Evolutionary conservation across 1,284 basidiomycete species (phyloP).

Genomic region (Ganoderma resinaceum): DNA sequence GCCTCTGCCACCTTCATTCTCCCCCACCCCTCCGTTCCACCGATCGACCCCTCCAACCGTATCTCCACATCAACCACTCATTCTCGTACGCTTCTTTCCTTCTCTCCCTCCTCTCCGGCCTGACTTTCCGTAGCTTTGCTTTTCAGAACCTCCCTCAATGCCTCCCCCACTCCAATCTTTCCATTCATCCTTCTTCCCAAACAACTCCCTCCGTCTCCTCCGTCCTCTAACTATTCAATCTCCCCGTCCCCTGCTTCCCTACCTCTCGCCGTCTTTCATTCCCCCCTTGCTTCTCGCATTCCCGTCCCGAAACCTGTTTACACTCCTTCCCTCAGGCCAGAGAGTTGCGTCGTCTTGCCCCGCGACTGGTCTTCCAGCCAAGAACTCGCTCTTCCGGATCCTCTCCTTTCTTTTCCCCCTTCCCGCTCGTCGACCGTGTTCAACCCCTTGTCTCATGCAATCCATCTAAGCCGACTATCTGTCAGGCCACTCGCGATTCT

Average conservation of each 20-base stretch:
- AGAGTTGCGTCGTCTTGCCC: slow-evolving; percentile 26
- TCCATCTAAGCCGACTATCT: slow-evolving; percentile 14
- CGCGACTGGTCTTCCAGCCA: slow-evolving; percentile 17
- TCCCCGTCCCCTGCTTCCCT: slow-evolving; percentile 23
- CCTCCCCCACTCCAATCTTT: slow-evolving; percentile 18
- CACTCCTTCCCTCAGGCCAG: slow-evolving; percentile 20
- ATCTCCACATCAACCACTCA: not conserved
- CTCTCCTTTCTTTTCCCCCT: slow-evolving; percentile 18
- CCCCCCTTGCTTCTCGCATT: slow-evolving; percentile 17
- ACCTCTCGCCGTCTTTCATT: slow-evolving; percentile 29
- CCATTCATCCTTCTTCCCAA: slow-evolving; percentile 22
- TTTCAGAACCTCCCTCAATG: slow-evolving; percentile 33
- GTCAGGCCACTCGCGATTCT: slow-evolving; percentile 25
- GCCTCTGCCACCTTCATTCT: not conserved
- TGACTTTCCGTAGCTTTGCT: slow-evolving; percentile 21
- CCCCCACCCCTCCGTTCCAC: not conserved
- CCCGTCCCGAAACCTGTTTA: slow-evolving; percentile 28
- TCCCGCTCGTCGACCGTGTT: slow-evolving; percentile 5
- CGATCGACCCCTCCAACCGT: not conserved
- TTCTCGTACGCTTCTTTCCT: slow-evolving; percentile 22
- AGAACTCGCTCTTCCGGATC: not conserved
- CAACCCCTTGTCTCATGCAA: slow-evolving; percentile 8
- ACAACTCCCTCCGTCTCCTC: slow-evolving; percentile 15
- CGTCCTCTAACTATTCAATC: slow-evolving; percentile 22
- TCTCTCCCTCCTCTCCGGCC: not conserved